Evolutionary conservation across 208 protist genomes (phyloP).

Genomic region (Crithidia brevicula): DNA sequence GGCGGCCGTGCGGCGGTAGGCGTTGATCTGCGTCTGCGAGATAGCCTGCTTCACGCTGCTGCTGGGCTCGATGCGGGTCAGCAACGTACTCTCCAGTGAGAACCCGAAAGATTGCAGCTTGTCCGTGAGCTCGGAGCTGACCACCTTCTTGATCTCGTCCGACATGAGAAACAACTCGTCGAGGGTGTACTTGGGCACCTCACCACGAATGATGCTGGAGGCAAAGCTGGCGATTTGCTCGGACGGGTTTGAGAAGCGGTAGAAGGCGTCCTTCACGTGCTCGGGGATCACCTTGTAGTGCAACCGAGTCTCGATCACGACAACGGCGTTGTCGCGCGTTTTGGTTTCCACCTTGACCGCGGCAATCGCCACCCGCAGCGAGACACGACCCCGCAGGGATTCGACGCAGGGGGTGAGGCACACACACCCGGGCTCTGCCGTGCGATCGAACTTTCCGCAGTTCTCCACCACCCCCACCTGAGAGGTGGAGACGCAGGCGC

Average conservation of each 20-base stretch:
- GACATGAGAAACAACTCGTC: constrained; percentile 77
- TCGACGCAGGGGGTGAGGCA: constrained; percentile 61
- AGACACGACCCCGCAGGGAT: constrained; percentile 46
- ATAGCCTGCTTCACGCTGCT: constrained; percentile 72
- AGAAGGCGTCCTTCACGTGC: constrained; percentile 53
- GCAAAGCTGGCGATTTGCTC: constrained; percentile 81
- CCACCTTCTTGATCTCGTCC: constrained; percentile 65
- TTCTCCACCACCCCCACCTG: constrained; percentile 68
- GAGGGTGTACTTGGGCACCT: constrained; percentile 83
- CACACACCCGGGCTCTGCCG: constrained; percentile 53
- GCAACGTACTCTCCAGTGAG: constrained; percentile 60
- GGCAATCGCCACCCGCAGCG: constrained; percentile 51
- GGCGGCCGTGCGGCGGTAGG: constrained; percentile 60
- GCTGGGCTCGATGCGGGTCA: constrained; percentile 80
- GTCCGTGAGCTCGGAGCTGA: constrained; percentile 66
- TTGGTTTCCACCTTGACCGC: constrained; percentile 72
- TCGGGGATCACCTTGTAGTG: constrained; percentile 70
- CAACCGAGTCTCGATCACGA: constrained; percentile 48
- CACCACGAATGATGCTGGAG: constrained; percentile 62
- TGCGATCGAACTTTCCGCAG: constrained; percentile 62
- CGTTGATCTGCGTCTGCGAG: constrained; percentile 77
- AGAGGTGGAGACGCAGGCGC: constrained; percentile 63
- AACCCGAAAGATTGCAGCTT: constrained; percentile 68
- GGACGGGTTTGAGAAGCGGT: constrained; percentile 64
- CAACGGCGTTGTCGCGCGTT: constrained; percentile 82